These are phyloP conservation scores for Hyphopichia pseudoburtonii DNA, from an alignment of 1,139 yeast genomes.

Conservation along the genomic window DNA sequence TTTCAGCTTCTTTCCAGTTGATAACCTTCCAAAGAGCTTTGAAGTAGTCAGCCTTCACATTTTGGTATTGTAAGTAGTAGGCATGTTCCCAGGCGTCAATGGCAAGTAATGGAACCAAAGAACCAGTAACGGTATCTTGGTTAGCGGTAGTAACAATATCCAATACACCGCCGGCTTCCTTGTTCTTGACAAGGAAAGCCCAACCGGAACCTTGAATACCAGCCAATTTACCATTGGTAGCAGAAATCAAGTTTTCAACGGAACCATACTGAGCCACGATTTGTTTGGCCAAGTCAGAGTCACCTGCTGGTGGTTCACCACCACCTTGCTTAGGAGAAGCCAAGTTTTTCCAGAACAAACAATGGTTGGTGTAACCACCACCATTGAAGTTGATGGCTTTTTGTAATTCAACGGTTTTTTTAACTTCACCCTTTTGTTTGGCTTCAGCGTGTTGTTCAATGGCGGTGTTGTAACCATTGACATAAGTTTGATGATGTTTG, in stretches of 20 bases:
- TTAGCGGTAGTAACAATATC: slow-evolving; percentile 45
- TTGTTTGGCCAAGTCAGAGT: slow-evolving; percentile 33
- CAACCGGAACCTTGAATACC: slow-evolving; percentile 51
- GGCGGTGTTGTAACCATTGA: slow-evolving; percentile 42
- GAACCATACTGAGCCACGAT: slow-evolving; percentile 42
- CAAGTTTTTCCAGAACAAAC: slow-evolving; percentile 46
- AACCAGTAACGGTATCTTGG: slow-evolving; percentile 47
- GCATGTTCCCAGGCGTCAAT: slow-evolving; percentile 56
- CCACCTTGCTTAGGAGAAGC: slow-evolving; percentile 42
- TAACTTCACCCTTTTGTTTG: slow-evolving; percentile 36
- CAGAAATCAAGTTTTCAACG: slow-evolving; percentile 36
- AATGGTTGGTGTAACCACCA: slow-evolving; percentile 47
- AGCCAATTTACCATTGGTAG: slow-evolving; percentile 41
- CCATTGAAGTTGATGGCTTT: slow-evolving; percentile 45
- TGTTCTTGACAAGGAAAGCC: slow-evolving; percentile 48
- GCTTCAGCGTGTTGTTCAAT: slow-evolving; percentile 38
- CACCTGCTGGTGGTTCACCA: slow-evolving; percentile 37
- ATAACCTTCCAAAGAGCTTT: slow-evolving; percentile 51
- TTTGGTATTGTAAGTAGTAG: slow-evolving; percentile 49
- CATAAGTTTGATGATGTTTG: slow-evolving; percentile 46
- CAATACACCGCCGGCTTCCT: slow-evolving; percentile 37
- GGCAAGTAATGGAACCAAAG: slow-evolving; percentile 43
- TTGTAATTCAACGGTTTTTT: slow-evolving; percentile 35
- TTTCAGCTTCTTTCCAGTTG: slow-evolving; percentile 49
- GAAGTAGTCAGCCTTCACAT: slow-evolving; percentile 47